Evolutionary conservation across 345 rosid species (phyloP).

Genomic region (Reutealis trisperma): DNA sequence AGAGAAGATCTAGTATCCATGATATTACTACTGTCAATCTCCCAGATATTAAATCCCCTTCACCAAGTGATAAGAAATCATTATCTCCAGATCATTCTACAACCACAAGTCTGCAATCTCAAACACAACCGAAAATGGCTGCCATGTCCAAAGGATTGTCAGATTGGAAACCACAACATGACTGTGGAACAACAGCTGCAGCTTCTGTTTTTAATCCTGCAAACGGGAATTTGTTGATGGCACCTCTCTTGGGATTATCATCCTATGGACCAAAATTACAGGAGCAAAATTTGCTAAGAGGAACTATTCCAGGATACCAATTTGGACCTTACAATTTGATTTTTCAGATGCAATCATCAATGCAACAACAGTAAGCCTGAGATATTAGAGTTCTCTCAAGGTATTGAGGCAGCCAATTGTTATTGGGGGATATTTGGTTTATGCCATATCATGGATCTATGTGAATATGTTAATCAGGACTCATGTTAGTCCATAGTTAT

Average conservation of each 20-base stretch:
- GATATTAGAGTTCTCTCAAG: slow-evolving; percentile 19
- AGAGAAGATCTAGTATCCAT: slow-evolving; percentile 95
- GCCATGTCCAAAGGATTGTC: slow-evolving; percentile 27
- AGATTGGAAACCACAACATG: slow-evolving; percentile 42
- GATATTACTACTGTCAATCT: slow-evolving; percentile 88
- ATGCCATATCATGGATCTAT: slow-evolving; percentile 21
- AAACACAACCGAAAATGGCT: slow-evolving; percentile 26
- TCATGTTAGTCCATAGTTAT: slow-evolving; percentile 29
- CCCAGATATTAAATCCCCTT: slow-evolving; percentile 51
- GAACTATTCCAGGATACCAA: slow-evolving; percentile 48
- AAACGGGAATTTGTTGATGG: slow-evolving; percentile 34
- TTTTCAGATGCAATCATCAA: slow-evolving; percentile 43
- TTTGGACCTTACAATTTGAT: slow-evolving; percentile 45
- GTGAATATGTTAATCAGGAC: slow-evolving; percentile 41
- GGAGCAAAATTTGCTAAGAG: slow-evolving; percentile 61
- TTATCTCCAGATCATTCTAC: slow-evolving; percentile 48
- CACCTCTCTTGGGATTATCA: slow-evolving; percentile 56
- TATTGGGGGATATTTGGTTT: slow-evolving; percentile 19
- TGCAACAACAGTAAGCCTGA: slow-evolving; percentile 40
- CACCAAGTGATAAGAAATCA: slow-evolving; percentile 32
- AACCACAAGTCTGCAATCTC: slow-evolving; percentile 37
- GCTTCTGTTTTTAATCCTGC: slow-evolving; percentile 36
- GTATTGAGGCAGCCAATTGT: slow-evolving; percentile 20
- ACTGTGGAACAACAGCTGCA: slow-evolving; percentile 35
- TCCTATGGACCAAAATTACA: slow-evolving; percentile 56